Base-by-base conservation (phyloP, 805 yeast species). In the Candida tallmaniae region DNA sequence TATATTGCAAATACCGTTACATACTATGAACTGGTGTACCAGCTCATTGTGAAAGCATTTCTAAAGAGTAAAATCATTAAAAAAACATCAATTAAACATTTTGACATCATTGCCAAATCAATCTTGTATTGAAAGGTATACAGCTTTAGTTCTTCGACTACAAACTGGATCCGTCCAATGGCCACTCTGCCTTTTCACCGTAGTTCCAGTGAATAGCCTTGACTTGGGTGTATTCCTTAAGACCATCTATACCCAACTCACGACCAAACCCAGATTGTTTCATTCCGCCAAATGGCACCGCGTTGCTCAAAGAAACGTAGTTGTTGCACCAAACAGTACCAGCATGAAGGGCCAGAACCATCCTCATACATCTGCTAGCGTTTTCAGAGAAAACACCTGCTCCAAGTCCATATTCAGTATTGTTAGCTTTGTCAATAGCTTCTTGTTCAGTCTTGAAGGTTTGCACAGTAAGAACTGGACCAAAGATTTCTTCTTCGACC, bases 301-400 rank as follows among this genome's bases (percentile, higher is more conserved):
- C 60, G 13, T 82, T 72, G 38, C 62, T 89, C 12, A 84, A 74
- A 33, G 84, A 73, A 10, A 73, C 60, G 18, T 90, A 90, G 7
- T 86, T 75, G 59, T 85, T 85, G 39, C 76, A 78, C 28, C 93
- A 90, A 33, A 85, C 72, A 93, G 84, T 84, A 31, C 94, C 94
- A 19, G 70, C 76, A 43, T 85, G 76, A 36, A 84, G 65, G 14
- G 66, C 75, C 56, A 80, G 87, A 22, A 83, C 78, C 8, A 81
- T 74, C 34, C 70, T 63, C 57, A 78, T 69, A 9, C 79, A 64
- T 31, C 78, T 68, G 32, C 63, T 52, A 38, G 76, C 55, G 54
- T 80, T 72, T 33, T 64, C 53, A 14, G 88, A 71, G 64, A 56
- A 83, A 56, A 84, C 73, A 54, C 84, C 84, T n/a, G 84, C 84